Evolutionary conservation across 2,329 filamentous ascomycete genomes (phyloP), one percentile per base, ranked within the genome.

Genomic region (Phialocephala sp.): DNA sequence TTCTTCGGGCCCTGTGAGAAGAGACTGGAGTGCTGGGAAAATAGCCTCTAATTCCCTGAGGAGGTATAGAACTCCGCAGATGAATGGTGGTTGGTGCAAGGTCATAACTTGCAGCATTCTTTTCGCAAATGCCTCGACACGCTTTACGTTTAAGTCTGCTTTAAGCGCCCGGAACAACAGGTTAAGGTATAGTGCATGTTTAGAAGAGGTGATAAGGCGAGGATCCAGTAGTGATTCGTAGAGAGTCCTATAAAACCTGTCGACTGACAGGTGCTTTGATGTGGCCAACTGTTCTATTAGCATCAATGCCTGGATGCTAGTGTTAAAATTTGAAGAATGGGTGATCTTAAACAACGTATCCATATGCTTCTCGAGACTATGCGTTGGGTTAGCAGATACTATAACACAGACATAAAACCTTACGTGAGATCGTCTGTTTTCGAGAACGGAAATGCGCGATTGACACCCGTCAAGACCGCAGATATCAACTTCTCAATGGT

Each of bases 251-350:
- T 98, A 99, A 81, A 97, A 99, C 67, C 95, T 87, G 74, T 99
- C 95, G 14, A 90, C 89, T 4, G 91, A 90, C 62, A 94, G 84
- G 73, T 94, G 90, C 76, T 95, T 93, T 2, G 89, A 87, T 1
- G 89, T 84, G 0, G 93, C 92, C 35, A 99, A 86, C 77, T 98
- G 95, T 77, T 98, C 95, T 71, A 99, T 96, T 57, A 99, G 83
- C 80, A 97, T 91, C 70, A 99, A 85, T 39, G 95, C 94, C 79
- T 99, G 95, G 43, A 99, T 92, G 76, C 93, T 95, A 0, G 95
- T 99, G 80, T 98, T 99, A 85, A 99, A 98, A 79, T 99, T 99
- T 64, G 94, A 93, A 0, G 94, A 98, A 79, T 99, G 95, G 0
- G 95, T 97, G 74, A 99, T 95, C 73, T 89, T 90, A 85, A 97